Base-by-base conservation (phyloP, 208 protist genomes). In the Hexamita inflata region DNA sequence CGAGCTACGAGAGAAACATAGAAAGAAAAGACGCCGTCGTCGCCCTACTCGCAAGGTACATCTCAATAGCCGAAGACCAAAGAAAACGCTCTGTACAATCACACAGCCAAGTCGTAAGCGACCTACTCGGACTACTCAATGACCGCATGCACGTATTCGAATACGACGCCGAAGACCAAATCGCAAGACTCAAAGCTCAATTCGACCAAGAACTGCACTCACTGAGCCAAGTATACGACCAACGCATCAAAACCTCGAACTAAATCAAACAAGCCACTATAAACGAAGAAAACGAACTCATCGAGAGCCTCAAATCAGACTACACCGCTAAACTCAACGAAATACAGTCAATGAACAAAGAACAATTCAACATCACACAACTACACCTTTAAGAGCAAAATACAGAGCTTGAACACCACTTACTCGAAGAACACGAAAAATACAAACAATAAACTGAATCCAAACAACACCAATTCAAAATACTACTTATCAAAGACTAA, bases 391-490 rank as follows among this genome's bases (percentile, higher is more conserved):
- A 70, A n/a, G 64, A 70, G 38, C 24, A 42, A 15, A 70, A 70
- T 34, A 32, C 64, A 11, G 64, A 70, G 24, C 38, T 70, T 11
- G 64, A 70, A 45, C 64, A 34, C 30, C 64, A 70, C n/a, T 34
- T 70, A 11, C 64, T 70, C 40, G 64, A 70, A 11, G 9, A 7
- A 11, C 64, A 70, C 40, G 64, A 70, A 49, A 70, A 70, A 19
- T 70, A 70, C 42, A n/a, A 38, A 11, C 11, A 15, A 45, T 11
- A 70, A 11, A 70, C 64, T 4, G 64, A 70, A 9, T 28, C 64
- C 11, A 70, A 70, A 34, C 64, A 70, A n/a, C 64, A 70, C 64
- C 64, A 70, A 34, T 70, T 70, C 38, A 70, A 70, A 34, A 45
- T 70, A 28, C 40, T 70, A 11, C 38, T 70, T 11, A 4, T 70